phyloP scores from a whole-genome alignment of 2,329 filamentous ascomycete species.

The Fusarium ambrosium region DNA sequence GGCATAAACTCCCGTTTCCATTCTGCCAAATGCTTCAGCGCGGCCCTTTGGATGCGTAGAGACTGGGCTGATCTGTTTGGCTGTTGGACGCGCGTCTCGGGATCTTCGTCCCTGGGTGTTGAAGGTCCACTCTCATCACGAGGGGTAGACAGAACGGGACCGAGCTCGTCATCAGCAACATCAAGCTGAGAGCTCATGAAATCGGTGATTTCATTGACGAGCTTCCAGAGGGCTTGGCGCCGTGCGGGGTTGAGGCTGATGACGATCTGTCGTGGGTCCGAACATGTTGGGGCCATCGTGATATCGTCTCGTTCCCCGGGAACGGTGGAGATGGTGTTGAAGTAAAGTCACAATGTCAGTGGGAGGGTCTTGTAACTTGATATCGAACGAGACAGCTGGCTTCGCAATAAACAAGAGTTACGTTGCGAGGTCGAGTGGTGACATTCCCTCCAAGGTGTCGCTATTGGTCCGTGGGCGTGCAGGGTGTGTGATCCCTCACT shows the following conservation, averaged over 20 bases:
- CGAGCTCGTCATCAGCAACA: constrained; percentile 50
- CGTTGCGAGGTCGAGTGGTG: constrained; percentile 9
- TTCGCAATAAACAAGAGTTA: constrained; percentile 17
- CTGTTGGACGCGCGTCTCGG: constrained; percentile 29
- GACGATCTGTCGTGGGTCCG: constrained; percentile 68
- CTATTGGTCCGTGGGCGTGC: constrained; percentile 8
- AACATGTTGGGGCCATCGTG: constrained; percentile 67
- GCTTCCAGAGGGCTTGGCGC: constrained; percentile 64
- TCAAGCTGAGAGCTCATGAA: constrained; percentile 68
- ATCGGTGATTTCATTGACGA: constrained; percentile 65
- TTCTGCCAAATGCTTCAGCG: constrained; percentile 79
- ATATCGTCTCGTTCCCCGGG: neutral
- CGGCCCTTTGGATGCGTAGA: constrained; percentile 60
- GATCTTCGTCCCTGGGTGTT: constrained; percentile 22
- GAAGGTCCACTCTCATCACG: constrained; percentile 26
- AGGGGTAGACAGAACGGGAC: constrained; percentile 45
- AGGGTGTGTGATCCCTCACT: constrained; percentile 16
- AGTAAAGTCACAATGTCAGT: neutral
- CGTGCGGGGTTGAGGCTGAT: constrained; percentile 67
- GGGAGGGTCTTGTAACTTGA: neutral
- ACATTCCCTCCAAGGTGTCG: constrained; percentile 6
- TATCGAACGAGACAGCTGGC: constrained; percentile 4
- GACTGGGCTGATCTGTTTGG: constrained; percentile 44
- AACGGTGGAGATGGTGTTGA: neutral
- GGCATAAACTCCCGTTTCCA: constrained; percentile 81